phyloP scores from a whole-genome alignment of 2,329 filamentous ascomycete genomes.

The Westerdykella aurantiaca region DNA sequence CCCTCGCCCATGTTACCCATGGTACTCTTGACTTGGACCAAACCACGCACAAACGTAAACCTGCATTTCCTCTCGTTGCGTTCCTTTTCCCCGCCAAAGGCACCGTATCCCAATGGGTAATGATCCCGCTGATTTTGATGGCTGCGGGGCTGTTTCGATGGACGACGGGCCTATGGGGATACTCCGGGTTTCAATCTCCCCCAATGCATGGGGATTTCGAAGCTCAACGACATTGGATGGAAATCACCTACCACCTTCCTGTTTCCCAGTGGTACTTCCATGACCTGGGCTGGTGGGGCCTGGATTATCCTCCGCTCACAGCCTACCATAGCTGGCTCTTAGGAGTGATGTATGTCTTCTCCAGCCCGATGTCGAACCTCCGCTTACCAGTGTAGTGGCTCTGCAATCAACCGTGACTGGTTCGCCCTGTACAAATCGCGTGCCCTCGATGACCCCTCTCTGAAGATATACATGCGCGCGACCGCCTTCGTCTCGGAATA shows the following conservation, averaged over 20 bases:
- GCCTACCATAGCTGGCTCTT: constrained; percentile 98
- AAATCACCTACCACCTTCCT: constrained; percentile 82
- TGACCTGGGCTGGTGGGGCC: constrained; percentile 92
- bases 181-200: constrained; percentile 78
- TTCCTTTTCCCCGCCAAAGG: constrained; percentile 89
- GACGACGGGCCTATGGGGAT: constrained; percentile 88
- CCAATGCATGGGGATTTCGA: constrained; percentile 97
- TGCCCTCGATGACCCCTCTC: constrained; percentile 66
- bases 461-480: constrained; percentile 95
- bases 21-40: constrained; percentile 42
- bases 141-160: constrained; percentile 85
- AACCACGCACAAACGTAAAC: constrained; percentile 46
- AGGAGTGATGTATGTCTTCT: constrained; percentile 61
- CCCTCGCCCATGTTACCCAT: constrained; percentile 37
- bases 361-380: neutral
- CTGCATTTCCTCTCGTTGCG: constrained; percentile 85
- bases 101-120: constrained; percentile 83
- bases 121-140: constrained; percentile 84
- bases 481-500: constrained; percentile 90
- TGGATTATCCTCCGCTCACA: constrained; percentile 95
- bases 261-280: constrained; percentile 97
- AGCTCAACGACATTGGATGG: constrained; percentile 98
- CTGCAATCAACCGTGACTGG: constrained; percentile 73
- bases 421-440: constrained; percentile 80
- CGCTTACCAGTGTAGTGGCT: constrained; percentile 49